Evolutionary conservation across 441 rosid species (phyloP), one percentile per base, ranked within the genome.

Genomic region (Corymbia citriodora): DNA sequence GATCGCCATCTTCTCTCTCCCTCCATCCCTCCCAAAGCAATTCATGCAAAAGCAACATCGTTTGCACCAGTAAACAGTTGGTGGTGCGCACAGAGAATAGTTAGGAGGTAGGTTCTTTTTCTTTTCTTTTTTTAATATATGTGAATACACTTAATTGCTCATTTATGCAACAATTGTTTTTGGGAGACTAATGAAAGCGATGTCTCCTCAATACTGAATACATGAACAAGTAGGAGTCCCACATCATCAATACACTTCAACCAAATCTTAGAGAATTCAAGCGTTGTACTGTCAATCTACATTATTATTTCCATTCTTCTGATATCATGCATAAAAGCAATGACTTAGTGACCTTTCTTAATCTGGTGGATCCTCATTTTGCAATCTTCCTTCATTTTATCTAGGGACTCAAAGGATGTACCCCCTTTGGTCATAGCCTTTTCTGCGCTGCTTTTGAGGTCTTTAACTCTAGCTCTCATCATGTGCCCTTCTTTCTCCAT

Each of bases 381-480:
- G 88, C 88, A 87, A 1, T 87, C 88, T 53, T 87, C 88, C 49
- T 55, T 33, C 61, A 87, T 31, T 10, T 17, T 33, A 23, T 18
- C 11, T 19, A 87, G 49, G 48, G 88, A 53, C n/a, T 19, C 68
- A 23, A 55, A 53, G 48, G 88, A 55, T 21, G 63, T 55, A 25
- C 88, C 88, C 6, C 45, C 88, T 52, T 33, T 14, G 31, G 27
- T 52, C 91, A 90, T 79, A 17, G 95, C 93, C 89, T 91, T 91
- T 48, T 86, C 36, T 25, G 95, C 93, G 16, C 88, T 91, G 48
- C n/a, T 70, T 88, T 92, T 91, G 7, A 95, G 88, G 53, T 94
- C 93, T 87, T 88, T 90, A 11, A 88, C 94, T 89, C 55, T 92
- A 1, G 89, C 87, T 88, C 94, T 93, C 50, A 93, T 93, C 50